phyloP scores from a whole-genome alignment of 2,329 filamentous ascomycete genomes.

The Sphaerulina populicola region DNA sequence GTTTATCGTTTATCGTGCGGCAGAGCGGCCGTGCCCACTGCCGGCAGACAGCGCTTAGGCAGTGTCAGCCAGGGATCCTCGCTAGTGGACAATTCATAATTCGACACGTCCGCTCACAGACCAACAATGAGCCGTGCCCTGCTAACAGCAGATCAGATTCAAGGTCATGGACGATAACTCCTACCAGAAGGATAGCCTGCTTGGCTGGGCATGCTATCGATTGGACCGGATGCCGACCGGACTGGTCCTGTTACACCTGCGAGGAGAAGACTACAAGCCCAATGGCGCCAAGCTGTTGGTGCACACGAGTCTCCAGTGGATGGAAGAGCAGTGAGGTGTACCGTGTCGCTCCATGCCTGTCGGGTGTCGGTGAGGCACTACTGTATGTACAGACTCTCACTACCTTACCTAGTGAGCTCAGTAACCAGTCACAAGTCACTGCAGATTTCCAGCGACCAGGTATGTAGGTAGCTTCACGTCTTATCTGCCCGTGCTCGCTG shows the following conservation, averaged over 20 bases:
- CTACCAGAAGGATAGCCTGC: constrained; percentile 61
- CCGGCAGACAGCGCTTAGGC: neutral
- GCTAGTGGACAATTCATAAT: neutral
- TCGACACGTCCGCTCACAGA: neutral
- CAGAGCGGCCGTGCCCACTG: too few species aligned
- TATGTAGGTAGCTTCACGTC: neutral
- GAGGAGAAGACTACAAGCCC: constrained; percentile 58
- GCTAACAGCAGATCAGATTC: constrained; percentile 46
- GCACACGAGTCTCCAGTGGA: constrained; percentile 1
- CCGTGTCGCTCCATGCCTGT: too few species aligned
- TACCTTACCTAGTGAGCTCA: too few species aligned
- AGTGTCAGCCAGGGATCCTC: neutral
- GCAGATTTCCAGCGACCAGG: constrained; percentile 1
- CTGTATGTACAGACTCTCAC: too few species aligned
- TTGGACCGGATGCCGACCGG: constrained; percentile 64
- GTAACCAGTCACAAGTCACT: neutral
- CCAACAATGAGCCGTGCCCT: neutral
- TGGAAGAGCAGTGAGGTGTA: neutral
- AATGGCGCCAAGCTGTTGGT: constrained; percentile 65
- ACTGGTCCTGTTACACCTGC: constrained; percentile 67
- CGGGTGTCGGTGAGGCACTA: too few species aligned
- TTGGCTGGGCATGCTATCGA: constrained; percentile 81
- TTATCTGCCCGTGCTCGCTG: too few species aligned
- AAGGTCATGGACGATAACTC: constrained; percentile 80
- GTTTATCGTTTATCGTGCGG: neutral